A percentile compares a stretch with the other conserved stretches of the same genome.
Evolutionary conservation across 179 eudicot species (phyloP).

Genomic region (Silene coronaria): DNA sequence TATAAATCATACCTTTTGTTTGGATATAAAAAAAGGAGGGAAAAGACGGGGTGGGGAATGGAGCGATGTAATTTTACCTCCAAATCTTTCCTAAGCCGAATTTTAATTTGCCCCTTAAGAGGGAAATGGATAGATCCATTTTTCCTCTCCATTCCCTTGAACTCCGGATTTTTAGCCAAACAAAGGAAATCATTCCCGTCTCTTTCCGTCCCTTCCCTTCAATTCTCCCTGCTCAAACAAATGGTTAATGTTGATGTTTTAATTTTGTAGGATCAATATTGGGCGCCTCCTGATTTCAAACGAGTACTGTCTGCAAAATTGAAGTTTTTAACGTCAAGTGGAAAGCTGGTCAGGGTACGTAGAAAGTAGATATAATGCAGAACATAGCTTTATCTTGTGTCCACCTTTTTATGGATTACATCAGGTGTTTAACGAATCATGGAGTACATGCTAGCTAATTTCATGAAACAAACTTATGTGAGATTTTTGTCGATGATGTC

Average conservation of each 20-base stretch:
- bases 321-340: slow-evolving; percentile 67
- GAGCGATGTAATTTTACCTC: too few relatives aligned
- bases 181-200: too few relatives aligned
- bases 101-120: too few relatives aligned
- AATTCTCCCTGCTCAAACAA: not conserved
- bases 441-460: not conserved
- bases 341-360: slow-evolving; percentile 74
- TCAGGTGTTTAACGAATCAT: not conserved
- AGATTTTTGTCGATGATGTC: not conserved
- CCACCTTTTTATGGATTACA: not conserved
- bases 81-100: too few relatives aligned
- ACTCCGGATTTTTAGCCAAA: too few relatives aligned
- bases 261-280: slow-evolving; percentile 66
- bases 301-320: slow-evolving; percentile 69
- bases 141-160: too few relatives aligned
- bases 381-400: not conserved
- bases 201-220: too few relatives aligned
- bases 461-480: not conserved
- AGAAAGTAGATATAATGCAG: not conserved
- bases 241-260: slow-evolving; percentile 15
- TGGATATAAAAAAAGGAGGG: too few relatives aligned
- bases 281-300: slow-evolving; percentile 92
- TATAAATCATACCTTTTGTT: too few relatives aligned
- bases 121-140: too few relatives aligned
- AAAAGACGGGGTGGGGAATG: too few relatives aligned